Evolutionary conservation across 106 monocot species (phyloP).

Genomic region (Cymbidium sinense): DNA sequence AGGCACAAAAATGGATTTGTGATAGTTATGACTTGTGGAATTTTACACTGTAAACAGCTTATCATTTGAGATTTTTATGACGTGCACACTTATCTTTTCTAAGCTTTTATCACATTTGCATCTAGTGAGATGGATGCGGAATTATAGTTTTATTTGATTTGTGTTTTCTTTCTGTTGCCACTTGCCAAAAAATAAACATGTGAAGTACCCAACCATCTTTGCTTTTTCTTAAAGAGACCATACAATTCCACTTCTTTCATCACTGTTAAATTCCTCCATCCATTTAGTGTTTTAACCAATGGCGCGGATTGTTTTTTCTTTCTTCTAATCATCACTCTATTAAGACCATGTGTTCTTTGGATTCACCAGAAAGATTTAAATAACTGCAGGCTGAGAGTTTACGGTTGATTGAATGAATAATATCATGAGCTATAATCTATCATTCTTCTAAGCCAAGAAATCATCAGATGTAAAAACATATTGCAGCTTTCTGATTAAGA

Average conservation of each 20-base stretch:
- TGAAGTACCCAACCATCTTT: neutral
- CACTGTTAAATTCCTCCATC: neutral
- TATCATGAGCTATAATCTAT: neutral
- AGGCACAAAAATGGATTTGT: neutral
- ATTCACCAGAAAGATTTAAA: neutral
- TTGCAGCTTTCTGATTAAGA: neutral
- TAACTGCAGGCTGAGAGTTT: neutral
- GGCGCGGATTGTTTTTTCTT: neutral
- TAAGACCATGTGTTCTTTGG: too few relatives aligned
- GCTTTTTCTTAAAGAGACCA: neutral
- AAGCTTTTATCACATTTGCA: neutral
- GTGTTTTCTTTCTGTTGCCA: neutral
- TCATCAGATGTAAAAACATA: neutral
- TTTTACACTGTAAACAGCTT: neutral
- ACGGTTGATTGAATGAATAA: neutral
- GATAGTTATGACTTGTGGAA: neutral
- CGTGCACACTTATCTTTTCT: neutral
- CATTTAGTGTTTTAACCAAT: neutral
- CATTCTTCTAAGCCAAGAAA: neutral
- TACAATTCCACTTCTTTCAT: neutral
- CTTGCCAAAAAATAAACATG: neutral
- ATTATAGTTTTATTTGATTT: neutral
- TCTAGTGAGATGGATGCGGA: neutral
- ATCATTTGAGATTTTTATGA: neutral
- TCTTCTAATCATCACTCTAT: too few relatives aligned